Base-by-base conservation (phyloP, 768 basidiomycete genomes). In the Daedaleopsis nitida region DNA sequence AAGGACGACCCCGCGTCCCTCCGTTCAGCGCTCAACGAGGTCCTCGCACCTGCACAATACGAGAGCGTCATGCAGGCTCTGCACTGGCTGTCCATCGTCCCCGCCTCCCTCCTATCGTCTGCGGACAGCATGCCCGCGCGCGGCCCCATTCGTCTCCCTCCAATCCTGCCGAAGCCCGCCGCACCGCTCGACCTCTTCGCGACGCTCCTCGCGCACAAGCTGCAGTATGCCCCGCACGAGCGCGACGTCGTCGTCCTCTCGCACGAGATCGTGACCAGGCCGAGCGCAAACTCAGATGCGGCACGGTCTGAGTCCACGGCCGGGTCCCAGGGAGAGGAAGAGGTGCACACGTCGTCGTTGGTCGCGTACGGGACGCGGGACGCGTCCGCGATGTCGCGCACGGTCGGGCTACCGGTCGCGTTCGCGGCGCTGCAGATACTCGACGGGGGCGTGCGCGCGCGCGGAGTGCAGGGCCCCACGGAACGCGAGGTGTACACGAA, bases 371-470 rank as follows among this genome's bases (percentile, higher is more conserved):
- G 88, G 1, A 81, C 78, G 19, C 63, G 75, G 8, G 70, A 68
- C 1, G 83, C 81, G 3, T 89, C 90, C 0, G 95, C 95, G 5
- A 97, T 97, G 95, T 85, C 93, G n/a, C 80, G 86, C 34, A 92
- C 91, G 3, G 95, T 97, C 17, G 94, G 94, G 5, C 74, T 95
- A 48, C 95, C 95, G 0, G 85, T 96, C 8, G 95, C 91, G 1
- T 84, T 94, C 68, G 93, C 93, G 1, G 86, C 93, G 1, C 71
- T 90, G 66, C 78, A 80, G 37, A 80, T 94, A 6, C 73, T 91
- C 42, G 88, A 92, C 69, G 91, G 89, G 0, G 55, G 64, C 42
- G 64, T 72, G 69, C 14, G 65, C 1, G 75, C 74, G 35, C 72
- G 86, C 37, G 93, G 93, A 17, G 93, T 94, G 3, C 78, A 73